These are phyloP conservation scores for Candida cerambycidarum DNA, from an alignment of 805 yeast species.

Conservation along the genomic window DNA sequence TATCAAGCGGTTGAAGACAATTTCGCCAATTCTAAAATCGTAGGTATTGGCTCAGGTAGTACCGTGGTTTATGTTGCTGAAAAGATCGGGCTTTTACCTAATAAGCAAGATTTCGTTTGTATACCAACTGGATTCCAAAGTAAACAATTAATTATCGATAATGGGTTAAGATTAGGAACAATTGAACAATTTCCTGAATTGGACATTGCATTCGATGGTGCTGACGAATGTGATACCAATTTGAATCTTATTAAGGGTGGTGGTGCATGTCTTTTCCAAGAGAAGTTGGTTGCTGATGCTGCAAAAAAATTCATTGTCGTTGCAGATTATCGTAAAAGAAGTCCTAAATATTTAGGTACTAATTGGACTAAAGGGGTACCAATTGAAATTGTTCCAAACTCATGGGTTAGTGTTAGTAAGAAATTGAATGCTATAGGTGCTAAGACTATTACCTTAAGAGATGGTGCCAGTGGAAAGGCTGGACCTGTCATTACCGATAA, in stretches of 20 bases:
- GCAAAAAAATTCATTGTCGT: conserved; percentile 78
- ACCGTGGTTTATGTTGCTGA: conserved; percentile 98
- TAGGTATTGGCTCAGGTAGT: conserved; percentile 96
- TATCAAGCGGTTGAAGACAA: conserved; percentile 90
- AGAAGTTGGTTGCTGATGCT: conserved; percentile 85
- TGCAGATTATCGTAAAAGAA: conserved; percentile 87
- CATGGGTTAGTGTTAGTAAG: conserved; percentile 71
- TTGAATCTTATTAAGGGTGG: conserved; percentile 96
- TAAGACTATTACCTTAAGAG: conserved; percentile 61
- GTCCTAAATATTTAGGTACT: conserved; percentile 65
- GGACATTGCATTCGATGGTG: conserved; percentile 97
- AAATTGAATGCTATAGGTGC: conserved; percentile 70
- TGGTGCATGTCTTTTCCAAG: conserved; percentile 97
- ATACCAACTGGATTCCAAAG: conserved; percentile 98
- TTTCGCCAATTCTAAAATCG: conserved; percentile 62
- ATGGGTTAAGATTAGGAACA: conserved; percentile 74
- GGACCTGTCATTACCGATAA: conserved; percentile 97
- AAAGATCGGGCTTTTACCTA: conserved; percentile 69
- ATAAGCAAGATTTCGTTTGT: conserved; percentile 63
- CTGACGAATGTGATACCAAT: conserved; percentile 84
- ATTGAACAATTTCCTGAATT: conserved; percentile 80
- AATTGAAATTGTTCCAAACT: conserved; percentile 88
- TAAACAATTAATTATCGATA: conserved; percentile 76
- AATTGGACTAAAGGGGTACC: conserved; percentile 92
- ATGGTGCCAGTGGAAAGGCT: conserved; percentile 90